A percentile compares a stretch with the other conserved stretches of the same genome.
Conservation (phyloP, 75 land plant species). For the Sequoiadendron giganteum region DNA sequence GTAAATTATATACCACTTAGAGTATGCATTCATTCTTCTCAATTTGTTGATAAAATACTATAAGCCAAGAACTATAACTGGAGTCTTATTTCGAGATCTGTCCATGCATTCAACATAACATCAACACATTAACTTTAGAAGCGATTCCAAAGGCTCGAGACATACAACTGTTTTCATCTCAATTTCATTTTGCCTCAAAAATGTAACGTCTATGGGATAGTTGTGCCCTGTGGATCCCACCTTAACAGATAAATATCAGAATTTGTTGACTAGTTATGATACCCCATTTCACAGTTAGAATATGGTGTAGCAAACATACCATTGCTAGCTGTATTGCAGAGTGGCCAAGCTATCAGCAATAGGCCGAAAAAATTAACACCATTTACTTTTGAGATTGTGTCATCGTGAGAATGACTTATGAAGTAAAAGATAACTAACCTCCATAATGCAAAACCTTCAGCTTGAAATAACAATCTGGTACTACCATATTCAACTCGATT, state of each 20-base stretch:
- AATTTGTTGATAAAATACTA: too few species aligned
- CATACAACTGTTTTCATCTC: background rate
- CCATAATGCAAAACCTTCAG: background rate
- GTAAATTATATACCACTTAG: background rate
- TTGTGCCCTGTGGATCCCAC: background rate
- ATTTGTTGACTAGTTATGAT: background rate
- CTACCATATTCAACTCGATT: background rate
- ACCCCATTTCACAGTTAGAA: background rate
- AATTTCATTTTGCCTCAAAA: background rate
- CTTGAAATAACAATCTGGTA: background rate
- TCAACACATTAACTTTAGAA: background rate
- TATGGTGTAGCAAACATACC: background rate
- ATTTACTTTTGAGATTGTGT: background rate
- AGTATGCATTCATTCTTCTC: too few species aligned
- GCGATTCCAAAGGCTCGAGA: background rate
- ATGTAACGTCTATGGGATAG: background rate
- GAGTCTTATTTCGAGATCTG: background rate
- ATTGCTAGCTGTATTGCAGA: background rate
- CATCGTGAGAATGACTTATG: background rate
- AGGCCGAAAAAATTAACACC: background rate
- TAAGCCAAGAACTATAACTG: background rate
- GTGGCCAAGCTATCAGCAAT: background rate
- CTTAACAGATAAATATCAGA: background rate
- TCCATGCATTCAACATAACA: background rate
- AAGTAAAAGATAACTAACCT: background rate